phyloP scores from a whole-genome alignment of 148 eudicot genomes.

The Amaranthus cruentus region DNA sequence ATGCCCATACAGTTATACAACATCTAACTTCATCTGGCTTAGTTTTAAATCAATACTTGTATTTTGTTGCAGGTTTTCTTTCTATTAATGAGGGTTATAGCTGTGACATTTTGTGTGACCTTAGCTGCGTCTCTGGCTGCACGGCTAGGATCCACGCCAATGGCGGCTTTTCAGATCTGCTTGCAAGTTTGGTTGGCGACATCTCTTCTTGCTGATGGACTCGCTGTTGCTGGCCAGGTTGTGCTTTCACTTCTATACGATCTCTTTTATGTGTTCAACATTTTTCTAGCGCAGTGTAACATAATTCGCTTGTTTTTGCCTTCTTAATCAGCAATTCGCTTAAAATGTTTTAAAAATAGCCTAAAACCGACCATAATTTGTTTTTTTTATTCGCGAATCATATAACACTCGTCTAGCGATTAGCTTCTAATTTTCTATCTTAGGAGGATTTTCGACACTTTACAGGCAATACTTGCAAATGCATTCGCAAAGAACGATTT shows the following conservation, averaged over 20 bases:
- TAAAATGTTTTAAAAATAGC: too few species aligned
- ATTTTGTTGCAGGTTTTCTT: slow-evolving; percentile 29
- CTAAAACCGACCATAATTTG: too few species aligned
- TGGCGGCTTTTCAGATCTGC: slow-evolving; percentile 87
- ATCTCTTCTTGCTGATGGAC: slow-evolving; percentile 75
- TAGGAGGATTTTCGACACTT: neutral
- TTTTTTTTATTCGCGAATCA: neutral
- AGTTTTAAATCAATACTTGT: neutral
- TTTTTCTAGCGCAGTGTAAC: neutral
- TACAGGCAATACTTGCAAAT: slow-evolving; percentile 60
- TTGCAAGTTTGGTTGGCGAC: slow-evolving; percentile 77
- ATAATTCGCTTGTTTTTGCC: too few species aligned
- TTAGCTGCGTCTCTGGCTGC: slow-evolving; percentile 78
- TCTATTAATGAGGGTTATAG: slow-evolving; percentile 65
- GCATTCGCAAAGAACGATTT: slow-evolving; percentile 60
- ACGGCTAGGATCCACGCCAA: slow-evolving; percentile 54
- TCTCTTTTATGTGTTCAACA: neutral
- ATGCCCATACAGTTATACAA: neutral
- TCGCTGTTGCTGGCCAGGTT: slow-evolving; percentile 85
- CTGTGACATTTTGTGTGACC: slow-evolving; percentile 75
- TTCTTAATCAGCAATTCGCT: too few species aligned
- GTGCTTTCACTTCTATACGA: neutral
- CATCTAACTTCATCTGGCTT: neutral
- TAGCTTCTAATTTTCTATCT: too few species aligned
- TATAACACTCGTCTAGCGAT: neutral